These are phyloP conservation scores for Verticillium nonalfalfae DNA, from an alignment of 2,329 filamentous ascomycete genomes.

Conservation along the genomic window DNA sequence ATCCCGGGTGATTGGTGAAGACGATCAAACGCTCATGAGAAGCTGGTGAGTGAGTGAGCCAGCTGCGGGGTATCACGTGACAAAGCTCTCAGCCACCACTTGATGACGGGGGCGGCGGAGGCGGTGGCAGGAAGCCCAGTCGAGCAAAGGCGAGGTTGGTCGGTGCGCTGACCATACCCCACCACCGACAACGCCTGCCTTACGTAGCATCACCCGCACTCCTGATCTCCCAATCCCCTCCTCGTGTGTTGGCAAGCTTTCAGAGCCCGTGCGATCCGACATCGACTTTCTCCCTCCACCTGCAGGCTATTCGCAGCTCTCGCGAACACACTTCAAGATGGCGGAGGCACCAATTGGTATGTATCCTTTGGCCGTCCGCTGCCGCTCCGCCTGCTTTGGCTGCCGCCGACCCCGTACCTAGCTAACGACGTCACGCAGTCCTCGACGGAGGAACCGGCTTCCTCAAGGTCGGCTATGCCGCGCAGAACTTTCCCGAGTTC, in stretches of 20 bases:
- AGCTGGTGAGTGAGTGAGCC: not conserved
- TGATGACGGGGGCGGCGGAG: not conserved
- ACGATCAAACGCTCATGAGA: not conserved
- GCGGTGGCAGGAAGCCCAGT: not conserved
- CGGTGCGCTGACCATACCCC: slow-evolving; percentile 4
- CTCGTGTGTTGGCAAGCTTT: not conserved
- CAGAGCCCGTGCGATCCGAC: slow-evolving; percentile 10
- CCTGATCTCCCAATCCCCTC: not conserved
- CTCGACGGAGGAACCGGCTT: slow-evolving; percentile 99
- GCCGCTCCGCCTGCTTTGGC: slow-evolving; percentile 2
- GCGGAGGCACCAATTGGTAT: slow-evolving; percentile 49
- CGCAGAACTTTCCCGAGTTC: slow-evolving; percentile 98
- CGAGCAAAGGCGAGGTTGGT: not conserved
- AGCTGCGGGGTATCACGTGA: slow-evolving; percentile 1
- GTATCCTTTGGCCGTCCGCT: slow-evolving; percentile 14
- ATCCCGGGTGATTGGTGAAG: not conserved
- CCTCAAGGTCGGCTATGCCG: slow-evolving; percentile 98
- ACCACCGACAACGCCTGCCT: slow-evolving; percentile 11
- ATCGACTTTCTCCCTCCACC: not conserved
- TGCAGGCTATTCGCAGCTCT: not conserved
- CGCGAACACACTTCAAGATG: slow-evolving; percentile 28
- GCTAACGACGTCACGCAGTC: slow-evolving; percentile 46
- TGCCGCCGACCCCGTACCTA: slow-evolving; percentile 2
- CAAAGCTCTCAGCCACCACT: not conserved
- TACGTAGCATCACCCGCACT: slow-evolving; percentile 11